phyloP scores from a whole-genome alignment of 805 yeast species.

The Hemisphaericaspora nanyangensis region DNA sequence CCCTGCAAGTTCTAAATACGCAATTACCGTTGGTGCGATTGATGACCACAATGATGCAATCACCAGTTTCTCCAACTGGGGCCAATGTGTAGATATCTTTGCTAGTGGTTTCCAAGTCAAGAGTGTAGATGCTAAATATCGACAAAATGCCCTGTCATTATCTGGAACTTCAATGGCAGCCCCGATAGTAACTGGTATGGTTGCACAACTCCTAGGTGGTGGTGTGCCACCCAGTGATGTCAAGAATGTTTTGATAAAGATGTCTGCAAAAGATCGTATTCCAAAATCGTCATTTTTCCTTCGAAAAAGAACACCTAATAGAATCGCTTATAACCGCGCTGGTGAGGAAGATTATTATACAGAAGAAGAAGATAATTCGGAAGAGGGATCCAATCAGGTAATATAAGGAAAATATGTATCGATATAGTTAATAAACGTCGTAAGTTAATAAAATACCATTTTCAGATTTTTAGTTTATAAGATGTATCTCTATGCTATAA shows the following conservation, averaged over 20 bases:
- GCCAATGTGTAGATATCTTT: constrained; percentile 78
- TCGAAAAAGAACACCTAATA: constrained; percentile 58
- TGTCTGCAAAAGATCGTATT: constrained; percentile 47
- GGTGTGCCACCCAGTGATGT: constrained; percentile 46
- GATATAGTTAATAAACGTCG: too few relatives aligned
- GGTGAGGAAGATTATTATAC: constrained; percentile 9
- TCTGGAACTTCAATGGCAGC: constrained; percentile 84
- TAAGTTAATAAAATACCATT: too few relatives aligned
- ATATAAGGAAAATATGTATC: too few relatives aligned
- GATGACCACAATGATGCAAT: constrained; percentile 68
- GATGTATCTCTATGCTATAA: too few relatives aligned
- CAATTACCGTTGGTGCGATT: constrained; percentile 83
- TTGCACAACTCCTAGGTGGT: constrained; percentile 49
- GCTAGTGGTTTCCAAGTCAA: constrained; percentile 74
- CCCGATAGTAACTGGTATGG: constrained; percentile 65
- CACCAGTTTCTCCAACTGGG: constrained; percentile 85
- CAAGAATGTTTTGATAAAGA: constrained; percentile 36
- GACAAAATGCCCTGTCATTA: constrained; percentile 27
- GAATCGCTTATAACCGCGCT: constrained; percentile 39
- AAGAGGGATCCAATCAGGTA: not conserved
- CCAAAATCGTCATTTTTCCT: constrained; percentile 41
- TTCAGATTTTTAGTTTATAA: too few relatives aligned
- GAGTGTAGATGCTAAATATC: constrained; percentile 44
- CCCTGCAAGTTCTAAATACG: constrained; percentile 73
- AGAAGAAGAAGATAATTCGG: constrained; percentile 2